Conservation (phyloP, 1,139 yeast species). For the Saccharomyces pastorianus region DNA sequence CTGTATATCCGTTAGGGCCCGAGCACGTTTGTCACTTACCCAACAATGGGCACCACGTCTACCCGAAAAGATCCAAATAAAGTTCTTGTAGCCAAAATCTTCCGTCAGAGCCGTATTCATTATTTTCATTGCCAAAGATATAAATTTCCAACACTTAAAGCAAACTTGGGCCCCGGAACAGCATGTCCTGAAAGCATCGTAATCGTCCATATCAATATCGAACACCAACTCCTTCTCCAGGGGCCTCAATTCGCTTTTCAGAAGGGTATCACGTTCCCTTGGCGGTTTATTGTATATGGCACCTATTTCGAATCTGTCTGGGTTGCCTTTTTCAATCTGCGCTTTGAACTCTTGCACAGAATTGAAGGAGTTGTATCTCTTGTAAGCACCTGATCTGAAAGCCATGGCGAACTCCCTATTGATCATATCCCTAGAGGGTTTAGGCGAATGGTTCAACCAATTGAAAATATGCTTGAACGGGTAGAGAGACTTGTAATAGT, state of each 20-base stretch:
- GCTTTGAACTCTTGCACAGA: slow-evolving; percentile 65
- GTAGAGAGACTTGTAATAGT: slow-evolving; percentile 63
- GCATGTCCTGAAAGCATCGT: slow-evolving; percentile 89
- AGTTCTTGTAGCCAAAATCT: slow-evolving; percentile 82
- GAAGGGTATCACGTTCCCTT: slow-evolving; percentile 65
- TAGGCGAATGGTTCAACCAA: slow-evolving; percentile 85
- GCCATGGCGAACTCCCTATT: slow-evolving; percentile 94
- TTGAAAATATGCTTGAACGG: slow-evolving; percentile 70
- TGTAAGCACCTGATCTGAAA: slow-evolving; percentile 73
- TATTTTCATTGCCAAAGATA: slow-evolving; percentile 76
- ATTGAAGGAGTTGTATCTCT: slow-evolving; percentile 75
- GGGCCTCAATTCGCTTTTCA: slow-evolving; percentile 75
- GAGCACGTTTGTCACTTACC: slow-evolving; percentile 83
- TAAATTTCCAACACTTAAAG: slow-evolving; percentile 86
- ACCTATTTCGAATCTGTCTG: slow-evolving; percentile 91
- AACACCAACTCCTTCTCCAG: slow-evolving; percentile 80
- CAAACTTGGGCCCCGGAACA: slow-evolving; percentile 87
- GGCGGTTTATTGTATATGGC: slow-evolving; percentile 88
- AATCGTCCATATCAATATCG: slow-evolving; percentile 96
- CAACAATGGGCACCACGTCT: slow-evolving; percentile 99
- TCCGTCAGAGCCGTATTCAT: slow-evolving; percentile 64
- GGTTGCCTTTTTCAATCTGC: slow-evolving; percentile 64
- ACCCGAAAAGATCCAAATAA: slow-evolving; percentile 95
- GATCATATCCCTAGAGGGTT: slow-evolving; percentile 61
- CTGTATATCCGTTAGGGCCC: slow-evolving; percentile 60